Evolutionary conservation across 345 rosid genomes (phyloP).

Genomic region (Carallia pectinifolia): DNA sequence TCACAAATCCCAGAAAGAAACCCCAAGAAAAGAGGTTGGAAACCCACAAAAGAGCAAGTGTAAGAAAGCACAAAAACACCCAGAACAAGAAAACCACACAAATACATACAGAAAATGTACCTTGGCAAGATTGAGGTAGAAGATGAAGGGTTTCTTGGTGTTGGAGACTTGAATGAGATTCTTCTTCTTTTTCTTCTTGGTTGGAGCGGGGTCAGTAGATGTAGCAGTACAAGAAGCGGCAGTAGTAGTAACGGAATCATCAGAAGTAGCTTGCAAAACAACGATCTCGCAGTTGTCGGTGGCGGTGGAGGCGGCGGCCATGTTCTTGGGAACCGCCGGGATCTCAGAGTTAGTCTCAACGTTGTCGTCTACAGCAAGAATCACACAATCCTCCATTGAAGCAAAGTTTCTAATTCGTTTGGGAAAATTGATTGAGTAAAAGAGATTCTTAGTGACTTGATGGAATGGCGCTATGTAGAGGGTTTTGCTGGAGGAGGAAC

Average conservation of each 20-base stretch:
- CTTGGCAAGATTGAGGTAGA: constrained; percentile 42
- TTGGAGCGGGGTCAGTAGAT: constrained; percentile 1
- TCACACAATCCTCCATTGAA: constrained; percentile 24
- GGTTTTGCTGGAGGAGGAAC: neutral
- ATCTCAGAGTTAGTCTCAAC: neutral
- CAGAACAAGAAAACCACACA: neutral
- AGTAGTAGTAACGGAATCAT: neutral
- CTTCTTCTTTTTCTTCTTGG: constrained; percentile 21
- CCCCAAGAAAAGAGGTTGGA: neutral
- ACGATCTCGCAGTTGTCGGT: constrained; percentile 1
- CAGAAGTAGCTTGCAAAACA: neutral
- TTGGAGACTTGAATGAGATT: constrained; percentile 32
- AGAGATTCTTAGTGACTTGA: neutral
- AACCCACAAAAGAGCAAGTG: neutral
- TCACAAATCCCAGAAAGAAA: neutral
- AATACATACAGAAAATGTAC: constrained; percentile 1
- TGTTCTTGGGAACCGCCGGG: constrained; percentile 9
- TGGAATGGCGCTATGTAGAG: neutral
- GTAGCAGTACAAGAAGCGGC: constrained; percentile 11
- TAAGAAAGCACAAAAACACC: neutral
- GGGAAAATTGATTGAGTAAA: neutral
- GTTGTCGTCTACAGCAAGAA: constrained; percentile 1
- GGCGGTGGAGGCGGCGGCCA: neutral
- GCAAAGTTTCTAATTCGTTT: neutral
- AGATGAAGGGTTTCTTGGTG: constrained; percentile 38